Conservation (phyloP, 257 asterid species). For the Handroanthus guayacan region DNA sequence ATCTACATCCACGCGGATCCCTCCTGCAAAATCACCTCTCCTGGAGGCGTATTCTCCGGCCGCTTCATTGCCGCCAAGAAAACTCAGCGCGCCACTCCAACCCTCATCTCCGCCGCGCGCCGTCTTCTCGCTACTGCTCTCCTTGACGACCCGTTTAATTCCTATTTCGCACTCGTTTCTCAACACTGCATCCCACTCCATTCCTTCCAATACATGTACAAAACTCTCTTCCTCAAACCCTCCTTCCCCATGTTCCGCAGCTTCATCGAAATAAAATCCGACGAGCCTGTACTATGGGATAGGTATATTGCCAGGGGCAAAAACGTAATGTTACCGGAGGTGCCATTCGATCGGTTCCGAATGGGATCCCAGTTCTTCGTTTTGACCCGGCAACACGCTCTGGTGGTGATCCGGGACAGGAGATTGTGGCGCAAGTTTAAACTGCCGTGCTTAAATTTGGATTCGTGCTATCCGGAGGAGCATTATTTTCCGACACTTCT, state of each 20-base stretch:
- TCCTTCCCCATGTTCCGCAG: constrained; percentile 44
- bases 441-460: constrained; percentile 55
- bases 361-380: constrained; percentile 80
- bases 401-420: constrained; percentile 56
- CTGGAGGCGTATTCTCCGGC: constrained; percentile 62
- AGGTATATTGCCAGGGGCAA: constrained; percentile 69
- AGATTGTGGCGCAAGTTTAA: constrained; percentile 72
- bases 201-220: constrained; percentile 56
- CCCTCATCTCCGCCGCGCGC: constrained; percentile 79
- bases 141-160: constrained; percentile 61
- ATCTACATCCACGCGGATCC: constrained; percentile 81
- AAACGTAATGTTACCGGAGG: constrained; percentile 67
- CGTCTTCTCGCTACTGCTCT: constrained; percentile 81
- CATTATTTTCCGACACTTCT: constrained; percentile 79
- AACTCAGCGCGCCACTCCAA: constrained; percentile 60
- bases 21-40: constrained; percentile 41
- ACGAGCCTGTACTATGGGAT: constrained; percentile 59
- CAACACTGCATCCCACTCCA: constrained; percentile 75
- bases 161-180: constrained; percentile 69
- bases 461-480: constrained; percentile 83
- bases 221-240: constrained; percentile 50
- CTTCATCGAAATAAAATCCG: constrained; percentile 70
- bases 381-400: constrained; percentile 58
- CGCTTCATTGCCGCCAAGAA: constrained; percentile 54
- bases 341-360: constrained; percentile 59